phyloP scores from a whole-genome alignment of 1,284 basidiomycete genomes.

The Marasmius sp. region DNA sequence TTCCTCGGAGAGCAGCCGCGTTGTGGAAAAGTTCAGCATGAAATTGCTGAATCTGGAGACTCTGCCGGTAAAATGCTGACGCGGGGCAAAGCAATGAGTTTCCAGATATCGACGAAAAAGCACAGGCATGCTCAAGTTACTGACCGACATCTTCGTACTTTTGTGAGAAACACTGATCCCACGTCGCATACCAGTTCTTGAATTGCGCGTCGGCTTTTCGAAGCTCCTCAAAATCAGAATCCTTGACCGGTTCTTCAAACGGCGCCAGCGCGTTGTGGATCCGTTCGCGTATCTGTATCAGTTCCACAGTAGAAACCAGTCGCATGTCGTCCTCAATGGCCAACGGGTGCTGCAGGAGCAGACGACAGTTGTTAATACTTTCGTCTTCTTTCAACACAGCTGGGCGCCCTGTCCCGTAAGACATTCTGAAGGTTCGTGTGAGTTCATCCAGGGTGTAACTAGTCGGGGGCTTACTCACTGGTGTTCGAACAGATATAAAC shows the following conservation, averaged over 20 bases:
- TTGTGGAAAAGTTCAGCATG: conserved; percentile 83
- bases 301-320: conserved; percentile 88
- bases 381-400: conserved; percentile 92
- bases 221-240: conserved; percentile 64
- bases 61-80: conserved; percentile 79
- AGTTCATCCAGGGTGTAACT: background rate
- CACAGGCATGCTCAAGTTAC: conserved; percentile 17
- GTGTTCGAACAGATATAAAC: conserved; percentile 89
- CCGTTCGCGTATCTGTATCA: conserved; percentile 79
- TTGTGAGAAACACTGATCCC: conserved; percentile 78
- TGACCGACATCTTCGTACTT: conserved; percentile 79
- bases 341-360: conserved; percentile 84
- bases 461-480: conserved; percentile 56
- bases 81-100: conserved; percentile 2
- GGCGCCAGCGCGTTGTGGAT: conserved; percentile 71
- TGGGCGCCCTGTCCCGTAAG: conserved; percentile 90
- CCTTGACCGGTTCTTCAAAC: conserved; percentile 66
- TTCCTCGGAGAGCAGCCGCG: conserved; percentile 72
- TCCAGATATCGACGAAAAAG: no score
- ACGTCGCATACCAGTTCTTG: conserved; percentile 69
- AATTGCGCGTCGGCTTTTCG: conserved; percentile 68
- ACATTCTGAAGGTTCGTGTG: conserved; percentile 53
- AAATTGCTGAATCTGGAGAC: conserved; percentile 76
- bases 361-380: conserved; percentile 78
- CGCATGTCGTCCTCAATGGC: conserved; percentile 92